Base-by-base conservation (phyloP, 2,329 filamentous ascomycete species). In the Plenodomus biglobosus region DNA sequence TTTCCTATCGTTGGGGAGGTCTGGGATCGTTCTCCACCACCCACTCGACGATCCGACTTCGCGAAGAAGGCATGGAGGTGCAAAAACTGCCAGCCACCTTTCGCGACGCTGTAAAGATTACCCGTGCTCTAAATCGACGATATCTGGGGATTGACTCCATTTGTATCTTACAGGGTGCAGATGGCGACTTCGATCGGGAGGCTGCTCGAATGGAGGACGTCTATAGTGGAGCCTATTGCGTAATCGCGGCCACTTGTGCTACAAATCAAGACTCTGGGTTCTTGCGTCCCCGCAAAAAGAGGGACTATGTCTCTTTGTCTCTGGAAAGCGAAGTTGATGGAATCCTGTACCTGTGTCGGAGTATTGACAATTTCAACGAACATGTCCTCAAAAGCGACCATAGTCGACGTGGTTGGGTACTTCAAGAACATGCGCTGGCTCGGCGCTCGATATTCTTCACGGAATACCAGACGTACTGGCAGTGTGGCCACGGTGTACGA, bases 391-490 rank as follows among this genome's bases (percentile, higher is more conserved):
- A 49, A 6, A 56, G 48, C 1, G 18, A 34, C 0, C 45, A 66
- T 1, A 67, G 61, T 27, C 42, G 45, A 7, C 52, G 66, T 1
- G 66, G 52, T 0, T 69, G 64, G 66, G 61, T 68, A 1, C 44
- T 65, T 1, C 64, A 69, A 40, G 66, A 69, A 38, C 50, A 55
- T 11, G 62, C 56, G 1, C 38, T 69, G 1, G 55, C 65, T 11
- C 56, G 55, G 3, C 44, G 65, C 6, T 64, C 58, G 1, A 61
- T 68, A n/a, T 59, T 61, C 48, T 68, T 66, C 34, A 58, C 60
- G 0, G 40, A 59, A 3, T 47, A 41, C 8, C 65, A 69, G 34
- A 55, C 53, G 1, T 69, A 68, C 37, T 69, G 54, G 40, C 64
- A 68, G 39, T 67, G 66, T 36, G 54, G 59, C 0, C 22, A 53